Base-by-base conservation (phyloP, 106 monocot species). In the Phalaenopsis aphrodite region DNA sequence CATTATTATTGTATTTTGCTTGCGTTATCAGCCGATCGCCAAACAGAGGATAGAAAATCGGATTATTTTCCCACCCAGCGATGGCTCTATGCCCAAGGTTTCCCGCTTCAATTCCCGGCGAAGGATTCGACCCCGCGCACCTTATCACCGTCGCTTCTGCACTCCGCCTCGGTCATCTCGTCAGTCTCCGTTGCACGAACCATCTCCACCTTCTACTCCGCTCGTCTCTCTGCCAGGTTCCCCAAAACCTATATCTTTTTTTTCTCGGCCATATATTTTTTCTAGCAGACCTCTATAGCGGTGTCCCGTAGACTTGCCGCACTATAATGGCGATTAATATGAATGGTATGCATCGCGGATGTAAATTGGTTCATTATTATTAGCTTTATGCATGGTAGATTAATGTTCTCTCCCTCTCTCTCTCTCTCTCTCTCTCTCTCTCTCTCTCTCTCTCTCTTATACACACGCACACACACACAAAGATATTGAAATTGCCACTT, bases 61-160 rank as follows among this genome's bases (percentile, higher is more conserved):
- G 64, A 24, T 65, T 65, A 21, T 65, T 65, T 71, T 71, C 3
- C 52, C 2, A 16, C 39, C 38, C 12, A 8, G 39, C 57, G 41
- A n/a, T 78, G 5, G 58, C 57, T 41, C 39, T 58, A 19, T 58
- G 19, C 15, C 58, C 58, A 8, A 39, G 78, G 4, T 58, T 42
- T 39, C 78, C 56, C 17, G 15, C 58, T 56, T 58, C 39, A 39
- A 78, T 57, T 41, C 58, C 41, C 78, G 78, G 48, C 75, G 16
- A 75, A 18, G 76, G 57, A 37, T 52, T 42, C 76, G 42, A 57
- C 30, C 75, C 76, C 18, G 24, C 41, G 5, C 65, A 77, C 61
- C 48, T 87, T 43, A 43, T 84, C 84, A 48, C 81, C 65, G 81
- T 75, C 43, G 64, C 82, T 77, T 74, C 82, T 72, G 84, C 82